Base-by-base conservation (phyloP, 2,329 filamentous ascomycete genomes). In the Didymella exigua region DNA sequence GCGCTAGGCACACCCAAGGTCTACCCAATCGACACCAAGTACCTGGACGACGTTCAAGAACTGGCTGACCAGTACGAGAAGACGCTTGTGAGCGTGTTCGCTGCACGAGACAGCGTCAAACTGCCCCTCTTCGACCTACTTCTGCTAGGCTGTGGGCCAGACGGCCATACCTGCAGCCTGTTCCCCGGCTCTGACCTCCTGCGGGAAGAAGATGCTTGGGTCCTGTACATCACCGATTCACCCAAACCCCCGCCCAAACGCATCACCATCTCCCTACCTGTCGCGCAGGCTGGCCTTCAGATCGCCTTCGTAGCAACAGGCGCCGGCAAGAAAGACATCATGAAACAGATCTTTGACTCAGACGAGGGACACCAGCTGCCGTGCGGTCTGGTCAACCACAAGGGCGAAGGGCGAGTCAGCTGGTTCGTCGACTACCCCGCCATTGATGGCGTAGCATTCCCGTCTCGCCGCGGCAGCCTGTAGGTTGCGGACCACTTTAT, bases 81-180 rank as follows among this genome's bases (percentile, higher is more conserved):
- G 78, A 83, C 84, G 10, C 86, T 99, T 41, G 93, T 97, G 68
- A 82, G 80, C 59, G 88, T 87, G 65, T 99, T 99, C 71, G 95
- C 95, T 14, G 89, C 88, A 61, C 89, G 93, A 73, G 95, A 99
- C 78, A 95, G 90, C 61, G 93, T 99, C 74, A 93, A 91, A 77
- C 82, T 97, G 40, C 95, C 95, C 65, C 89, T 96, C 71, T 99
- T 98, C 76, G 95, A 99, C 75, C 85, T 99, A 48, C 82, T 99
- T 50, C 85, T 99, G 36, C 86, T 99, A 36, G 95, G 95, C 68
- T 96, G 91, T 74, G 95, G 95, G 0, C 93, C 95, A 13, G 95
- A 98, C 75, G 95, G 95, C 47, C 95, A 99, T 80, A 98, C 95
- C 29, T 98, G 95, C 86, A 95, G 89, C 67, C 82, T 99, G 47